Evolutionary conservation across 1,284 basidiomycete species (phyloP), one percentile per base, ranked within the genome.

Genomic region (Takashimella koratensis): DNA sequence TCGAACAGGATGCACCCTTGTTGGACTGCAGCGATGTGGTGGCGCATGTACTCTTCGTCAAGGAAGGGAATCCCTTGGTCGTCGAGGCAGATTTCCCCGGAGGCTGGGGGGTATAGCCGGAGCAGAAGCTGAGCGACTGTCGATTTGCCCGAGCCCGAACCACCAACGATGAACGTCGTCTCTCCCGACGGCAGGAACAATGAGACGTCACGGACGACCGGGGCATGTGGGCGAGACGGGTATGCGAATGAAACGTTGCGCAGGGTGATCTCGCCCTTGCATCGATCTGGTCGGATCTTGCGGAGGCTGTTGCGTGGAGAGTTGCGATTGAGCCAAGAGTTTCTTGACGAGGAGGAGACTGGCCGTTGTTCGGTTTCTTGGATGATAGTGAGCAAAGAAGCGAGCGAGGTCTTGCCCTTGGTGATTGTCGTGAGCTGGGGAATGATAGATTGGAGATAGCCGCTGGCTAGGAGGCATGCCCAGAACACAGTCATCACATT

Each of bases 401-500:
- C 86, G 79, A 91, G 87, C 3, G 88, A 85, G 51, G 84, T 83
- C 73, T 95, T 95, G 61, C 91, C 95, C 73, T 89, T 92, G 52
- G 88, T 83, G 54, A 97, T 77, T 16, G 80, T 77, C 52, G 88
- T 85, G 56, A 94, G 77, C 51, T 88, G 84, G 0, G 90, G 89
- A 4, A 97, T 84, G 66, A 85, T 84, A 81, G 87, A 84, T 71
- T 96, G 91, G 4, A 97, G 75, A 70, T 90, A 90, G 66, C 82
- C 86, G 3, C 87, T 87, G 0, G 90, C 91, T 53, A 97, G 87
- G 44, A 98, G 79, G 70, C 90, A 92, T 0, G 94, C 90, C 91
- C 94, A 98, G 73, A 98, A 98, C 45, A 95, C 91, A 25, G 88
- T 86, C 85, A 94, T 93, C 59, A 98, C 89, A 47, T 86, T 82